Evolutionary conservation across 2,329 filamentous ascomycete species (phyloP), one percentile per base, ranked within the genome.

Genomic region (Myrmaecium sp.): DNA sequence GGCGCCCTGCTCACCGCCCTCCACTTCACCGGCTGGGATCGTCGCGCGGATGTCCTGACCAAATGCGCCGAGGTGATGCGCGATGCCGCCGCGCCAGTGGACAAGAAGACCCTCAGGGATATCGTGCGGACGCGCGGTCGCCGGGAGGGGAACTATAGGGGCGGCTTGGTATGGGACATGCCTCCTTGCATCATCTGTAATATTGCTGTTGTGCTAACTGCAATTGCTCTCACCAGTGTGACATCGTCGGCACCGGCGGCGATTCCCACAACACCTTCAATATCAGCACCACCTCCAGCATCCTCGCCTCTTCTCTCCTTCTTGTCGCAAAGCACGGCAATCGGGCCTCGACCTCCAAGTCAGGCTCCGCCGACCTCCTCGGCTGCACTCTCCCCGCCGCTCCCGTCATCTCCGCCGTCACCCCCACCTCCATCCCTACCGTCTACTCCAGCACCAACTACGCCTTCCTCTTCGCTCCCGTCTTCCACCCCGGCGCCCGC

Each of bases 221-320:
- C 17, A 23, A 20, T 9, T 26, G 10, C 17, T 6, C n/a, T 17
- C 8, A 7, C 15, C 36, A 72, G 66, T 74, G 84, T 49, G 89
- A 98, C 52, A 95, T 98, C 49, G 89, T 98, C 31, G 89, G 89
- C 39, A 98, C 89, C 5, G 89, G 89, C 38, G 89, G 89, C 45
- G 89, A 98, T 58, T 76, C 78, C 12, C 84, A 95, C 63, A 82
- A 92, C 52, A 98, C 89, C 17, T 98, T 93, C 70, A 98, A 98
- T 53, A 86, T 98, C 49, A 89, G 78, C 40, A 98, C 89, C 4
- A 93, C 89, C 5, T 72, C 89, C 3, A 93, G 83, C 11, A 94
- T 98, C 45, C 62, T 98, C 18, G 82, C 81, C 24, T 91, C 83
- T 5, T 73, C 83, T 4, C 61, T 91, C 15, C 67, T 98, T 18